phyloP scores from a whole-genome alignment of 2,329 filamentous ascomycete species.

The Pseudopyricularia javanii region DNA sequence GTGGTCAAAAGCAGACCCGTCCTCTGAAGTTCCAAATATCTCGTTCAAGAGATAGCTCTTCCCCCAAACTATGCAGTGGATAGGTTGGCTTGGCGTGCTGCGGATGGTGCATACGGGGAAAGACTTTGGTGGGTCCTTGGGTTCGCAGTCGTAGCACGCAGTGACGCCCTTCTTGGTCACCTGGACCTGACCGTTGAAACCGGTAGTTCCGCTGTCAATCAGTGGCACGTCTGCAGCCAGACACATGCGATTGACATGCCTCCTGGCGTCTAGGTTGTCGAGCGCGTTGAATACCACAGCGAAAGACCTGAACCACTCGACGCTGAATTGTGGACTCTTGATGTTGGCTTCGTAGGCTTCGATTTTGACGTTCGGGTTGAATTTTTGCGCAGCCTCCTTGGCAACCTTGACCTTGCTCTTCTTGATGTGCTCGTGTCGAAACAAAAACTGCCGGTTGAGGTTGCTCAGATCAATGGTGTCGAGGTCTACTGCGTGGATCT shows the following conservation, averaged over 20 bases:
- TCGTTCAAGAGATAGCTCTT: conserved; percentile 95
- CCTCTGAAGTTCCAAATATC: conserved; percentile 84
- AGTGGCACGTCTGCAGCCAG: conserved; percentile 80
- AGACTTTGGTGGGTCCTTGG: conserved; percentile 80
- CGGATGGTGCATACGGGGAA: conserved; percentile 96
- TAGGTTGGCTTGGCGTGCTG: conserved; percentile 89
- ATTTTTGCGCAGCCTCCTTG: conserved; percentile 78
- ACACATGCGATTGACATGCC: conserved; percentile 97
- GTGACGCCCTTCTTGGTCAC: conserved; percentile 87
- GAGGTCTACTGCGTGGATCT: conserved; percentile 90
- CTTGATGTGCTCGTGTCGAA: conserved; percentile 94
- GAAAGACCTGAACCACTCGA: conserved; percentile 79
- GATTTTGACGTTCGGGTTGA: conserved; percentile 81
- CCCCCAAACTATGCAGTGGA: conserved; percentile 97
- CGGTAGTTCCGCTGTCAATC: conserved; percentile 93
- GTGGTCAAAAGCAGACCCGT: conserved; percentile 70
- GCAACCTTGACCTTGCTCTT: conserved; percentile 93
- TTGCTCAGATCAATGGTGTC: conserved; percentile 98
- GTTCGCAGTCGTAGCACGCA: conserved; percentile 91
- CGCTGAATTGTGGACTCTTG: conserved; percentile 75
- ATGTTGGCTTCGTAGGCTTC: conserved; percentile 90
- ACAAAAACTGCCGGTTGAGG: conserved; percentile 93
- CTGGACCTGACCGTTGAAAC: conserved; percentile 95
- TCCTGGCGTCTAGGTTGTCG: conserved; percentile 85
- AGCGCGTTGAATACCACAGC: conserved; percentile 89